Evolutionary conservation across 805 yeast genomes (phyloP).

Genomic region (Sugiyamaella smithiae): DNA sequence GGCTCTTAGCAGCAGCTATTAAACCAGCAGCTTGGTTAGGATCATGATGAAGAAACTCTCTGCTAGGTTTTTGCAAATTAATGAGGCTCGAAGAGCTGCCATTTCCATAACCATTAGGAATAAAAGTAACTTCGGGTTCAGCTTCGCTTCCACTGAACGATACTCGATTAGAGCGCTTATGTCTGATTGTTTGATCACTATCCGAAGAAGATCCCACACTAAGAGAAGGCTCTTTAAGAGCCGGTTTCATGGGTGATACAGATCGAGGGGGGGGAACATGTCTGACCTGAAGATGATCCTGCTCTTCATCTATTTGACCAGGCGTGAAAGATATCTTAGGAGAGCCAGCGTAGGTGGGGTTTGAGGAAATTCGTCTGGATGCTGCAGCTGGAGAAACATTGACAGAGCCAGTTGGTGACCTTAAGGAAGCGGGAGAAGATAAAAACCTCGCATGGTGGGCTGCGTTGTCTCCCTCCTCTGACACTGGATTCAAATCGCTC

Average conservation of each 20-base stretch:
- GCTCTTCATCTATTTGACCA: constrained; percentile 1
- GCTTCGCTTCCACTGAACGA: constrained; percentile 13
- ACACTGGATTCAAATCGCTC: constrained; percentile 27
- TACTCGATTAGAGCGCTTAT: constrained; percentile 10
- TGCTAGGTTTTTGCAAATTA: neutral
- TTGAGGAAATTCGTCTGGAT: constrained; percentile 4
- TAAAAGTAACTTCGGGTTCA: constrained; percentile 9
- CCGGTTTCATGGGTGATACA: constrained; percentile 35
- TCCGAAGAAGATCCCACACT: constrained; percentile 9
- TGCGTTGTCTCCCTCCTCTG: constrained; percentile 22
- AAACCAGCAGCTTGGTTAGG: constrained; percentile 15
- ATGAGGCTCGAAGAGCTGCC: neutral
- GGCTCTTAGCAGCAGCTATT: constrained; percentile 17
- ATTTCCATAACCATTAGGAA: neutral
- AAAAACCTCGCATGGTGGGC: neutral
- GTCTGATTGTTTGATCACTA: constrained; percentile 6
- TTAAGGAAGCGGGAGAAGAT: constrained; percentile 3
- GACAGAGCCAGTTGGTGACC: neutral
- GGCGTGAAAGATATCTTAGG: constrained; percentile 14
- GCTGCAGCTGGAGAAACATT: constrained; percentile 2
- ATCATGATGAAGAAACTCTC: constrained; percentile 9
- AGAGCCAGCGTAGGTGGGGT: constrained; percentile 1
- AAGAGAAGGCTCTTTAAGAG: constrained; percentile 25
- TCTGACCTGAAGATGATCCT: constrained; percentile 7
- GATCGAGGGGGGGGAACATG: constrained; percentile 30